Base-by-base conservation (phyloP, 2,329 filamentous ascomycete genomes). In the Chrysosporium keratinophilum region DNA sequence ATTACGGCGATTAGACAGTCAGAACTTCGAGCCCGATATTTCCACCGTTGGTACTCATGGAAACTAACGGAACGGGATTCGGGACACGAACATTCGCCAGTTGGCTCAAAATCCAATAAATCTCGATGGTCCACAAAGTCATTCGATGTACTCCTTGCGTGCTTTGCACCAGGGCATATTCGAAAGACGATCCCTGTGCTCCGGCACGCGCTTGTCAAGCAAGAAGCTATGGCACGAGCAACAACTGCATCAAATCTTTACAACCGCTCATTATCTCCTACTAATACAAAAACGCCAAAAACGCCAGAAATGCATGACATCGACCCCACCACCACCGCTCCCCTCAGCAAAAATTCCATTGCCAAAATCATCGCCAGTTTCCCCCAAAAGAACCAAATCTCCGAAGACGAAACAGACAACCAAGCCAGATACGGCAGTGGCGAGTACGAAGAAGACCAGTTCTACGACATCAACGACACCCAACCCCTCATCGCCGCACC, bases 131-230 rank as follows among this genome's bases (percentile, higher is more conserved):
- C 7, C 17, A 41, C 17, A 12, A 46, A 52, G 19, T 11, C 17
- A 1, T 55, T 67, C 15, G 53, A 60, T 12, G 41, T 55, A 3
- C 34, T 58, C 3, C 62, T 74, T 4, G 52, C 59, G 1, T 47
- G 31, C 5, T 59, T 66, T 17, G 67, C 67, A 6, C 68, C 71
- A 1, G 71, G 66, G 0, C 61, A 64, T 15, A 54, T 67, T 3
- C 67, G 73, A 3, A 72, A 67, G 57, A 75, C 73, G 0, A 45
- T 77, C 31, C 75, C 74, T 15, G 61, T 70, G 3, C 52, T 57
- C 15, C 33, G 12, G 5, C 41, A 45, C 35, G 33, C 33, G 5
- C 1, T 1, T 17, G 20, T 19, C 17, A 17, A 40, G 5, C 3
- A 9, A 3, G 11, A 33, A 4, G 17, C 41, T 23, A 23, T 23